Evolutionary conservation across 305 asterid species (phyloP).

Genomic region (Striga hermonthica): DNA sequence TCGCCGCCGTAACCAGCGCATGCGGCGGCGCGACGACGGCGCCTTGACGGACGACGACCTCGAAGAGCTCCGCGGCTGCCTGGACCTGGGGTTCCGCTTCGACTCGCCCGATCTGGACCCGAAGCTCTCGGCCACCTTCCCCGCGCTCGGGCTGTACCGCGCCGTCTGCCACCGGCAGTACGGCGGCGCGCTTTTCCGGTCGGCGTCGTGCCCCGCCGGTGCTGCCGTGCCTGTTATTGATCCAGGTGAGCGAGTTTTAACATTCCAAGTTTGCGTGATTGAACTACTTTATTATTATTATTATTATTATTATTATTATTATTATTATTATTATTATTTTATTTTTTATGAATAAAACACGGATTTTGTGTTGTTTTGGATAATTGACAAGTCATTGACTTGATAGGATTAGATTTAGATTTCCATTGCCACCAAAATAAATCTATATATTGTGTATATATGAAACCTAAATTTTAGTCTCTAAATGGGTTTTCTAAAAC

Average conservation of each 20-base stretch:
- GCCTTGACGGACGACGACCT: constrained; percentile 61
- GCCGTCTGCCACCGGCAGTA: constrained; percentile 46
- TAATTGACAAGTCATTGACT: too few relatives aligned
- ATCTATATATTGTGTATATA: too few relatives aligned
- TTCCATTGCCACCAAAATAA: too few relatives aligned
- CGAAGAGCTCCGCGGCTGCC: constrained; percentile 62
- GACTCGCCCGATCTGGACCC: constrained; percentile 60
- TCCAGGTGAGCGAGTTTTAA: constrained; percentile 38
- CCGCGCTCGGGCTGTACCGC: constrained; percentile 53
- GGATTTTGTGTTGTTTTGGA: too few relatives aligned
- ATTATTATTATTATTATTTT: not conserved
- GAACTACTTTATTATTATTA: not conserved
- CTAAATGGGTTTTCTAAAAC: too few relatives aligned
- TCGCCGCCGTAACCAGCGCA: constrained; percentile 36
- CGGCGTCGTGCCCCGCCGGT: constrained; percentile 40
- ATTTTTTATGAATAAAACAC: not conserved
- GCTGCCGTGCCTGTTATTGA: constrained; percentile 33
- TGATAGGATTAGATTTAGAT: too few relatives aligned
- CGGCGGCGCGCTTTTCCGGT: constrained; percentile 34
- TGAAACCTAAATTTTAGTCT: too few relatives aligned
- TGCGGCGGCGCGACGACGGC: constrained; percentile 35
- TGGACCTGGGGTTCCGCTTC: constrained; percentile 55
- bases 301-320: constrained; percentile 6
- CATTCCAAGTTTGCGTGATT: too few relatives aligned
- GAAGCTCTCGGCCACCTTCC: constrained; percentile 45